Evolutionary conservation across 2,329 filamentous ascomycete species (phyloP), one percentile per base, ranked within the genome.

Genomic region (Cephalotrichum gorgonifer): DNA sequence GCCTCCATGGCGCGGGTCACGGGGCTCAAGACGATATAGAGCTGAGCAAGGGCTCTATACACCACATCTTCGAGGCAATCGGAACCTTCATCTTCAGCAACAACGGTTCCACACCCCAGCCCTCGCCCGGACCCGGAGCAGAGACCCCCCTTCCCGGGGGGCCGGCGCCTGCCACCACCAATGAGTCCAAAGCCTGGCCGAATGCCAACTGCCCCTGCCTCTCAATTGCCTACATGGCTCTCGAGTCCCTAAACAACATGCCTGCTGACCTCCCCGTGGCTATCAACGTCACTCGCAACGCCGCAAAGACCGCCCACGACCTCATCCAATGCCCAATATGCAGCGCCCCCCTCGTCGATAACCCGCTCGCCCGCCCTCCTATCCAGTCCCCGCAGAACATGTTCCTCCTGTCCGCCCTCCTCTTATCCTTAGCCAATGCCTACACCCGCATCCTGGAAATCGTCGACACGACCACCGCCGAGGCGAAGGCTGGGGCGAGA

Each of bases 361-460:
- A 71, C 6, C 54, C 62, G 1, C 54, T 55, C 25, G 54, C 61
- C 27, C 59, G 63, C 1, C 64, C 67, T 1, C 65, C 70, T 22
- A 69, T 79, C 46, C 71, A 75, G 47, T 55, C 67, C 27, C 75
- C 78, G 52, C 79, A 82, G 58, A 80, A 71, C 56, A 66, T 74
- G 45, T 81, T 81, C 76, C 67, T 79, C 47, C 64, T 83, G 4
- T 75, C 71, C 6, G 72, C 77, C 2, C 68, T 83, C 27, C 64
- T 83, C 3, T 77, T 78, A 2, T 74, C 75, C 8, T 70, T 78
- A 42, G 76, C 73, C 48, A 74, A 79, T 57, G 74, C 75, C 7
- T 83, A 83, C 64, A 69, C 68, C 49, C 64, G 62, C 26, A 75
- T 83, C 43, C 64, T 83, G 12, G 61, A 64, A 44, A 69, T 78